phyloP scores from a whole-genome alignment of 2,329 filamentous ascomycete species.

The Penicillium paneum region DNA sequence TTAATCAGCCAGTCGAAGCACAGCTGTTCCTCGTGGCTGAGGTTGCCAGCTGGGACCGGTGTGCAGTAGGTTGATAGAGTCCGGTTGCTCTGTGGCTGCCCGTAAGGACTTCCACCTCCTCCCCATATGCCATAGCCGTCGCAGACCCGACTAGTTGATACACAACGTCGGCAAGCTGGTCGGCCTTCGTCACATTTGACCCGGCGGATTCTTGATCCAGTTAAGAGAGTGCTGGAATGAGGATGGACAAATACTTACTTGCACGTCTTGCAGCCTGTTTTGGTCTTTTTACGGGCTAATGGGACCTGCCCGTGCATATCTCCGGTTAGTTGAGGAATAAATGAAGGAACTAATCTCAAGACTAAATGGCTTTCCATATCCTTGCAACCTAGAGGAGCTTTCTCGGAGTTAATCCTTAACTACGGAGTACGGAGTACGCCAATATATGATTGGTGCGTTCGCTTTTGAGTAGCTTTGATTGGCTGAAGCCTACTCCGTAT shows the following conservation, averaged over 20 bases:
- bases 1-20: slow-evolving; percentile 31
- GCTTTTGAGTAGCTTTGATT: slow-evolving; percentile 5
- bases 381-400: background rate
- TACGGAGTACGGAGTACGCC: no score
- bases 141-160: slow-evolving; percentile 36
- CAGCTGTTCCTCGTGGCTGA: slow-evolving; percentile 20
- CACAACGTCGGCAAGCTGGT: slow-evolving; percentile 38
- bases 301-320: slow-evolving; percentile 33
- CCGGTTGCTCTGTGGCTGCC: slow-evolving; percentile 16
- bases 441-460: slow-evolving; percentile 9
- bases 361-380: background rate
- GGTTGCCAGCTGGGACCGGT: slow-evolving; percentile 10
- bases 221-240: background rate
- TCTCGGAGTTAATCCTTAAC: slow-evolving; percentile 1
- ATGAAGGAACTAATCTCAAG: background rate
- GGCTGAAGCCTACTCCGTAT: background rate
- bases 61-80: slow-evolving; percentile 16
- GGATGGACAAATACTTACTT: slow-evolving; percentile 22
- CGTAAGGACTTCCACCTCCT: slow-evolving; percentile 31
- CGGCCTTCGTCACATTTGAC: slow-evolving; percentile 41
- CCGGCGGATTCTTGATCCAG: slow-evolving; percentile 21
- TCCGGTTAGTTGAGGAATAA: background rate
- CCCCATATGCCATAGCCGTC: slow-evolving; percentile 47
- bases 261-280: slow-evolving; percentile 34
- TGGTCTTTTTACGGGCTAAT: slow-evolving; percentile 13